Evolutionary conservation across 345 rosid species (phyloP).

Genomic region (Combretum micranthum): DNA sequence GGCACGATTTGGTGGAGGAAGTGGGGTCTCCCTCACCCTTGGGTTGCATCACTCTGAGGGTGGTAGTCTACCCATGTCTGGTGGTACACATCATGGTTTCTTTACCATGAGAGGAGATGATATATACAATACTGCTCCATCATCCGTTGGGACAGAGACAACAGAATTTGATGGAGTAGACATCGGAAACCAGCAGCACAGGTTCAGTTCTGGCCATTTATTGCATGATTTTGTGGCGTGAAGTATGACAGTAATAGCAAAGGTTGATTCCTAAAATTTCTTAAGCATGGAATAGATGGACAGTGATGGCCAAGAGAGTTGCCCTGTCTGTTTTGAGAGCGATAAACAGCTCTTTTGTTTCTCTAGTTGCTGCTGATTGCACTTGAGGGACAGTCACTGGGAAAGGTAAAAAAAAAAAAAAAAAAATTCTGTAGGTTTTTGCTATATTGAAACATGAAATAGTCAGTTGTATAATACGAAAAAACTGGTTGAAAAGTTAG

Average conservation of each 20-base stretch:
- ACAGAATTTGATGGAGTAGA: constrained; percentile 48
- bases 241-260: constrained; percentile 3
- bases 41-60: constrained; percentile 79
- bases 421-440: background rate
- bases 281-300: too few species aligned
- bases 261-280: too few species aligned
- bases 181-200: constrained; percentile 50
- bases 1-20: constrained; percentile 51
- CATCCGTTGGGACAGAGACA: constrained; percentile 36
- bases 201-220: constrained; percentile 54
- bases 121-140: constrained; percentile 28
- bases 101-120: constrained; percentile 51
- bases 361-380: too few species aligned
- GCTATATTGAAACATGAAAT: background rate
- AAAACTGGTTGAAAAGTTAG: too few species aligned
- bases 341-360: too few species aligned
- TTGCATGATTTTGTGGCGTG: constrained; percentile 85
- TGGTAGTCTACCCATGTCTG: constrained; percentile 41
- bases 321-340: too few species aligned
- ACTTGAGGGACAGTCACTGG: too few species aligned
- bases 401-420: background rate
- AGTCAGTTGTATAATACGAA: background rate
- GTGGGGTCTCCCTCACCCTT: constrained; percentile 71
- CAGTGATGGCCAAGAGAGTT: too few species aligned
- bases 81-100: constrained; percentile 37